Percentiles rank a stretch among this genome's conserved stretches.
phyloP scores from a whole-genome alignment of 495 filamentous ascomycete genomes.

The Evernia prunastri region DNA sequence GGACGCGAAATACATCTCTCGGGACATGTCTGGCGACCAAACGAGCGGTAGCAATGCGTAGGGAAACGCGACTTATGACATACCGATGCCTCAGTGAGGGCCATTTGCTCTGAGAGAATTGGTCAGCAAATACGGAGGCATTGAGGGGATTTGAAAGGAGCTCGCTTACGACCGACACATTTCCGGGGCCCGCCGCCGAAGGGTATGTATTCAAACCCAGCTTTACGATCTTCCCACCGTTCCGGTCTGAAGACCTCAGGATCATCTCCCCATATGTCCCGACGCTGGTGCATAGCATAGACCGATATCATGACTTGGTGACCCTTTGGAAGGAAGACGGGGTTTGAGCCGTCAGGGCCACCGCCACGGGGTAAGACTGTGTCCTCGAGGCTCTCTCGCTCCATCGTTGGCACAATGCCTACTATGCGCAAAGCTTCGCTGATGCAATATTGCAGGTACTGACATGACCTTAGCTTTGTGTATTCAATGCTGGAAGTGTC shows the following conservation, averaged over 20 bases:
- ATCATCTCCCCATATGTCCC: slow-evolving; percentile 50
- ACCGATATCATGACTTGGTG: slow-evolving; percentile 39
- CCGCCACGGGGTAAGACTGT: slow-evolving; percentile 58
- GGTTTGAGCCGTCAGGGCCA: slow-evolving; percentile 51
- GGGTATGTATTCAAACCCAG: slow-evolving; percentile 49
- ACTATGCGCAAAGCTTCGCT: slow-evolving; percentile 17
- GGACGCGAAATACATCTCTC: neutral
- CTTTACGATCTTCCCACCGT: slow-evolving; percentile 40
- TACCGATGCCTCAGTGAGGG: slow-evolving; percentile 34
- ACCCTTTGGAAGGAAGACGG: slow-evolving; percentile 44
- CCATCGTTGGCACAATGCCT: slow-evolving; percentile 56
- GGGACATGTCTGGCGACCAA: neutral
- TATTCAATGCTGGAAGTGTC: slow-evolving; percentile 1
- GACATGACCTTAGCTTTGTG: neutral
- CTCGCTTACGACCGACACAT: slow-evolving; percentile 17
- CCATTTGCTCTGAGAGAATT: slow-evolving; percentile 30
- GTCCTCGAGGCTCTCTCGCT: slow-evolving; percentile 35
- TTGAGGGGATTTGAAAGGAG: neutral
- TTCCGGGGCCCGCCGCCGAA: slow-evolving; percentile 45
- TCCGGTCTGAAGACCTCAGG: slow-evolving; percentile 50
- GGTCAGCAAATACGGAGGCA: neutral
- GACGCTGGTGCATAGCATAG: slow-evolving; percentile 46
- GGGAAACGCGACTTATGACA: neutral
- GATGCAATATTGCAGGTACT: slow-evolving; percentile 16
- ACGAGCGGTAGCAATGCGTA: neutral